Conservation (phyloP, 2,329 filamentous ascomycete species). For the Monosporascus sp. region DNA sequence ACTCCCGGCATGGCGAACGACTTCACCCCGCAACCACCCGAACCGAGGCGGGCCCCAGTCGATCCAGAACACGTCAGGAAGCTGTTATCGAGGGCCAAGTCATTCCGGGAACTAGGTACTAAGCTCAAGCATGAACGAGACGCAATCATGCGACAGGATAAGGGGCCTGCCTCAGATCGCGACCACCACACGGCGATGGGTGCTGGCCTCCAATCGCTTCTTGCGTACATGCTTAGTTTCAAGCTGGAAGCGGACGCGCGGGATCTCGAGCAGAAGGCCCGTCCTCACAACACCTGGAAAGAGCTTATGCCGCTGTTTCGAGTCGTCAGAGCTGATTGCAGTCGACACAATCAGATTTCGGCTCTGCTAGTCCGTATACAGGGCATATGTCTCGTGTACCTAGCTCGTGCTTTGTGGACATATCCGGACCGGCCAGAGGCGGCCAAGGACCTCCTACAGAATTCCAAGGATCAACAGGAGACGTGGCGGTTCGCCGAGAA, state of each 20-base stretch:
- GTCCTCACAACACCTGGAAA: slow-evolving; percentile 29
- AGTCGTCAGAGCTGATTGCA: slow-evolving; percentile 19
- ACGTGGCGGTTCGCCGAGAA: slow-evolving; percentile 21
- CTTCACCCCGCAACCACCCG: slow-evolving; percentile 30
- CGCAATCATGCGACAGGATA: slow-evolving; percentile 29
- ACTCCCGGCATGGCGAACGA: slow-evolving; percentile 43
- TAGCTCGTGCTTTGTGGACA: slow-evolving; percentile 19
- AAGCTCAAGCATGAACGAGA: slow-evolving; percentile 52
- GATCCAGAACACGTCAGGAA: slow-evolving; percentile 23
- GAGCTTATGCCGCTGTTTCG: slow-evolving; percentile 20
- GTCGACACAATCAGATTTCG: slow-evolving; percentile 11
- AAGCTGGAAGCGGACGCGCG: slow-evolving; percentile 41
- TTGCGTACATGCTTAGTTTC: slow-evolving; percentile 47
- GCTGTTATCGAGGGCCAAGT: slow-evolving; percentile 31
- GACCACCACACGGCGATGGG: slow-evolving; percentile 22
- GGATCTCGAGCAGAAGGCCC: slow-evolving; percentile 35
- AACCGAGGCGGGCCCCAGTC: slow-evolving; percentile 29
- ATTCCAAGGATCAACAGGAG: slow-evolving; percentile 21
- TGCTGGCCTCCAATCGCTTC: slow-evolving; percentile 23
- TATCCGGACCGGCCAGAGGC: slow-evolving; percentile 15
- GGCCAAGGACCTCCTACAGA: slow-evolving; percentile 14
- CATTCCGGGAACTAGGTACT: slow-evolving; percentile 37
- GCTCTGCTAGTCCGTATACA: slow-evolving; percentile 25
- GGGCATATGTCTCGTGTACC: slow-evolving; percentile 20
- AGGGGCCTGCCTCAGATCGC: slow-evolving; percentile 12